A percentile compares a stretch with the other conserved stretches of the same genome.
phyloP scores from a whole-genome alignment of 1,284 basidiomycete species.

The Cerrena zonata region DNA sequence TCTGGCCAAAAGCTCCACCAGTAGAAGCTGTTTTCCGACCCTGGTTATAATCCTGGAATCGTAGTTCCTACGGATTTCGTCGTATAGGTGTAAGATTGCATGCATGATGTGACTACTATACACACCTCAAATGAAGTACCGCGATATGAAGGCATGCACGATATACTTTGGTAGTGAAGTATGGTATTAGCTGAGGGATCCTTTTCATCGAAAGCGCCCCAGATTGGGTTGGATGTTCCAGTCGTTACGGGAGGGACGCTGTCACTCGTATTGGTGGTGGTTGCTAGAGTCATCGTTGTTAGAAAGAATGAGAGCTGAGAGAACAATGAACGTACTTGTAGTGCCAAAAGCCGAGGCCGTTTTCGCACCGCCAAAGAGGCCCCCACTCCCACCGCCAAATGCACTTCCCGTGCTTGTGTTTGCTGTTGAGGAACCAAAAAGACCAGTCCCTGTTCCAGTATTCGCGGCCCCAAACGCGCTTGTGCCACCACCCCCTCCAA shows the following conservation, averaged over 20 bases:
- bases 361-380: slow-evolving; percentile 28
- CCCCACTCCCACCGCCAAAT: slow-evolving; percentile 21
- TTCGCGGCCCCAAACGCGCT: slow-evolving; percentile 19
- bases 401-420: slow-evolving; percentile 25
- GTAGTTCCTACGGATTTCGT: slow-evolving; percentile 57
- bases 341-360: slow-evolving; percentile 24
- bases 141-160: slow-evolving; percentile 65
- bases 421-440: slow-evolving; percentile 37
- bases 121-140: slow-evolving; percentile 68
- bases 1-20: slow-evolving; percentile 39
- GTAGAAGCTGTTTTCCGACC: slow-evolving; percentile 57
- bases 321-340: slow-evolving; percentile 11
- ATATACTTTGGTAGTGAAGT: slow-evolving; percentile 67
- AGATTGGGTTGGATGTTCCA: slow-evolving; percentile 59
- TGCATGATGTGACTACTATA: slow-evolving; percentile 12
- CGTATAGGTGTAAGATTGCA: too few relatives aligned
- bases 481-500: slow-evolving; percentile 22
- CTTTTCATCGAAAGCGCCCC: slow-evolving; percentile 51
- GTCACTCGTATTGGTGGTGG: slow-evolving; percentile 22
- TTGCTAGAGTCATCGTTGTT: not conserved
- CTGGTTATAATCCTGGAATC: slow-evolving; percentile 69
- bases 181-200: slow-evolving; percentile 41
- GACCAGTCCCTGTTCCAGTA: slow-evolving; percentile 31
- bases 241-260: slow-evolving; percentile 49
- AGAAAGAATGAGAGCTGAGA: not conserved